These are phyloP conservation scores for Xylaria sp. DNA, from an alignment of 495 filamentous ascomycete genomes.

Conservation along the genomic window DNA sequence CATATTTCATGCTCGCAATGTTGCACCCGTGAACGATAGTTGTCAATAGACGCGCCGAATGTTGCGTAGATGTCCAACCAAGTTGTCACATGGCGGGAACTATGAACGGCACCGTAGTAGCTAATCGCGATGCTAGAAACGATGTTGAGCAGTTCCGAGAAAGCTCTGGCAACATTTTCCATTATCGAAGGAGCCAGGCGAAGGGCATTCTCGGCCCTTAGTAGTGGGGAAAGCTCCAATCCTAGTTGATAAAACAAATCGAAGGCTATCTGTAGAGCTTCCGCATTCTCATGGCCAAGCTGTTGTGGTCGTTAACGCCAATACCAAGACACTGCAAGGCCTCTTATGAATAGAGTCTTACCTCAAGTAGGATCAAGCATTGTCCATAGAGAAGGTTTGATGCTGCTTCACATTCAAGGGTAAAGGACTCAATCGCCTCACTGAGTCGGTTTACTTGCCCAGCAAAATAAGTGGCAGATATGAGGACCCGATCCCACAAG, in stretches of 20 bases:
- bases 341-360: background rate
- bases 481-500: slow-evolving; percentile 22
- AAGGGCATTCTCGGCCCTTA: slow-evolving; percentile 21
- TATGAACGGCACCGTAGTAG: slow-evolving; percentile 15
- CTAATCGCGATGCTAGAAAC: slow-evolving; percentile 12
- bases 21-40: slow-evolving; percentile 18
- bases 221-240: slow-evolving; percentile 12
- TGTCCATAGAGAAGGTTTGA: slow-evolving; percentile 23
- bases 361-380: slow-evolving; percentile 20
- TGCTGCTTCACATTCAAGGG: slow-evolving; percentile 17
- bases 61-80: slow-evolving; percentile 13
- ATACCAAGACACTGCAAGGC: background rate
- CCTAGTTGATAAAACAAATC: slow-evolving; percentile 24
- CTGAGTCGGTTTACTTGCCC: slow-evolving; percentile 24
- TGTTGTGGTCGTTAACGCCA: background rate
- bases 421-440: slow-evolving; percentile 21
- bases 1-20: slow-evolving; percentile 16
- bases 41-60: slow-evolving; percentile 8
- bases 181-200: slow-evolving; percentile 21
- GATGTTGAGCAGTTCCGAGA: slow-evolving; percentile 20
- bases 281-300: slow-evolving; percentile 21
- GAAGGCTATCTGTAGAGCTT: slow-evolving; percentile 13
- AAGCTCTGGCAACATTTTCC: slow-evolving; percentile 20
- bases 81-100: slow-evolving; percentile 10
- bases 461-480: slow-evolving; percentile 14